Base-by-base conservation (phyloP, 163 green algal species). In the Scenedesmus sp. region DNA sequence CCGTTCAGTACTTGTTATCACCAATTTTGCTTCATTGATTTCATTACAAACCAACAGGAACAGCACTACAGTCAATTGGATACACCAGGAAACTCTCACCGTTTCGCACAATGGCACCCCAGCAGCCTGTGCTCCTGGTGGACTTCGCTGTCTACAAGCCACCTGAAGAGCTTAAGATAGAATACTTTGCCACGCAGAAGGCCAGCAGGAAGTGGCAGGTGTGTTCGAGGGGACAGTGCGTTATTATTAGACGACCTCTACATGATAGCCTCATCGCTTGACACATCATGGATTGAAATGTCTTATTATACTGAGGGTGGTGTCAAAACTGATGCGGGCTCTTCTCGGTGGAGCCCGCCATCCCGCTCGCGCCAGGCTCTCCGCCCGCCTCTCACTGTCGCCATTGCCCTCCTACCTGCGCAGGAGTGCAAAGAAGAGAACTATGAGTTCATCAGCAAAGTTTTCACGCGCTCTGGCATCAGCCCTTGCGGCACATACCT, bases 401-500 rank as follows among this genome's bases (percentile, higher is more conserved):
- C 3, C 26, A 26, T 12, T 73, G 70, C 70, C 15, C 76, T n/a
- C 4, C 2, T 12, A 20, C 5, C 10, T 59, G 15, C 60, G 52
- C 90, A 93, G 90, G 90, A 93, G 46, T 90, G 84, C 74, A 77
- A 91, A 26, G 85, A 93, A 1, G 85, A 93, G 60, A 93, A 93
- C 62, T 89, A 91, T 60, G 90, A 93, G 60, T 93, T 93, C 76
- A 93, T 91, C 64, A 88, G 54, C 77, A 91, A 91, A 59, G 87
- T 95, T 7, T 95, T 94, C 82, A 46, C 84, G 1, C 92, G 92
- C 77, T 93, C 88, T 57, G 95, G 95, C 46, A 90, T 96, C 59
- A 93, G 86, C 59, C 88, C 93, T 13, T 85, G 79, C 74, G 89
- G 67, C 73, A 95, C 93, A 55, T 96, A 95, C 90, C 92, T 96